phyloP scores from a whole-genome alignment of 2,329 filamentous ascomycete species.

The Cladosporium sp. region DNA sequence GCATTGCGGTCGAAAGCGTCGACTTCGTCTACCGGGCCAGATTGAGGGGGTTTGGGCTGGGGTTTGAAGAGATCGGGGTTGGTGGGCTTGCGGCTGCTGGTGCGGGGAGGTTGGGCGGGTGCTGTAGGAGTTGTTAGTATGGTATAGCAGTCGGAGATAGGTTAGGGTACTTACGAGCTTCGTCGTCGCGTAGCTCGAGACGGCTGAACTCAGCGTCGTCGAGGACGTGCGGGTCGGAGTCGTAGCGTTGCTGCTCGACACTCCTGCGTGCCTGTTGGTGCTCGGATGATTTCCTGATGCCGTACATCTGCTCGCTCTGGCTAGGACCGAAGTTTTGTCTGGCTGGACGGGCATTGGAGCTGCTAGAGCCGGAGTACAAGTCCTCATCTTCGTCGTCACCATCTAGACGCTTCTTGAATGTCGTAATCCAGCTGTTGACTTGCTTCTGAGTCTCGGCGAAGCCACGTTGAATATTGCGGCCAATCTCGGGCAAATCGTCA shows the following conservation, averaged over 20 bases:
- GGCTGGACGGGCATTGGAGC: slow-evolving; percentile 21
- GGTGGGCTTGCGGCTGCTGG: slow-evolving; percentile 61
- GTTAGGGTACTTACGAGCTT: slow-evolving; percentile 40
- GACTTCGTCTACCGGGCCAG: slow-evolving; percentile 72
- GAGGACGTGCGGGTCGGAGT: slow-evolving; percentile 86
- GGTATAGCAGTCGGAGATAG: neutral
- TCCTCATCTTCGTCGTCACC: slow-evolving; percentile 68
- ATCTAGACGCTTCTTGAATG: slow-evolving; percentile 87
- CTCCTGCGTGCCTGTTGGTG: slow-evolving; percentile 52
- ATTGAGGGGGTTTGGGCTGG: slow-evolving; percentile 51
- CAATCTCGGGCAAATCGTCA: slow-evolving; percentile 89
- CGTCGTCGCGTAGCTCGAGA: slow-evolving; percentile 59
- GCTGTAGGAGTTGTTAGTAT: slow-evolving; percentile 37
- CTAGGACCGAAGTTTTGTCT: slow-evolving; percentile 35
- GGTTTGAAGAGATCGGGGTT: slow-evolving; percentile 81
- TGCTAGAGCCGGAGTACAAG: slow-evolving; percentile 39
- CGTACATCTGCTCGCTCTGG: slow-evolving; percentile 37
- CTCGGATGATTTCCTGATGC: slow-evolving; percentile 31
- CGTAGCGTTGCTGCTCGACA: slow-evolving; percentile 85
- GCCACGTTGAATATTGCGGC: slow-evolving; percentile 87
- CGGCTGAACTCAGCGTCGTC: slow-evolving; percentile 75
- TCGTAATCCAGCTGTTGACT: slow-evolving; percentile 89
- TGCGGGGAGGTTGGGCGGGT: slow-evolving; percentile 44
- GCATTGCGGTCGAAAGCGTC: slow-evolving; percentile 68
- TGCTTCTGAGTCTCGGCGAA: slow-evolving; percentile 91